phyloP scores from a whole-genome alignment of 2,329 filamentous ascomycete species.

The Aureobasidium musti region DNA sequence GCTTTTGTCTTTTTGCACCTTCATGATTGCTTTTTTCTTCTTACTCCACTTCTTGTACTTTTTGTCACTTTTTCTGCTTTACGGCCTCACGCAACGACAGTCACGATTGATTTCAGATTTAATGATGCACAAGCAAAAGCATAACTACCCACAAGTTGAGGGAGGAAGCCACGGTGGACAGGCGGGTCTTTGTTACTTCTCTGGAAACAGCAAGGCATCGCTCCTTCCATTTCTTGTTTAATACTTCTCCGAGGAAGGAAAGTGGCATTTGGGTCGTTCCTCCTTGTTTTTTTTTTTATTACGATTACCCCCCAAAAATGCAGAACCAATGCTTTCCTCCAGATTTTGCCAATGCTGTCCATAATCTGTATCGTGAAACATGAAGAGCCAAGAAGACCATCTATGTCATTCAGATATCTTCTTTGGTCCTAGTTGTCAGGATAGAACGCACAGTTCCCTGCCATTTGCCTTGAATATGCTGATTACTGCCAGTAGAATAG shows the following conservation, averaged over 20 bases:
- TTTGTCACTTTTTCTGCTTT: neutral
- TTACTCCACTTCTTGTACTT: neutral
- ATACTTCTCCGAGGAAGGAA: neutral
- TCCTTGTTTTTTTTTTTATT: neutral
- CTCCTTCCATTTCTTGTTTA: neutral
- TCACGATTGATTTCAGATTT: conserved; percentile 1
- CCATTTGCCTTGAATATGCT: neutral
- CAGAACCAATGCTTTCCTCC: neutral
- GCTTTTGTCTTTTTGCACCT: neutral
- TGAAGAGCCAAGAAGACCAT: no score
- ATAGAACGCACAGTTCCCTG: no score
- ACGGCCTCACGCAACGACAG: conserved; percentile 8
- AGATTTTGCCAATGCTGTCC: neutral
- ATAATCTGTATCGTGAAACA: no score
- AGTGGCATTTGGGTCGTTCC: neutral
- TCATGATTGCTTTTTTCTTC: no score
- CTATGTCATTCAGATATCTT: no score
- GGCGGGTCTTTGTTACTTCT: neutral
- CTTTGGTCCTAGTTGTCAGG: no score
- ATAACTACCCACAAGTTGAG: neutral
- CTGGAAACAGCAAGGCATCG: neutral
- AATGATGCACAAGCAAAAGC: conserved; percentile 8
- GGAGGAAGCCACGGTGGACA: neutral
- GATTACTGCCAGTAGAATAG: neutral
- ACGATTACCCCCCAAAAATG: neutral